Evolutionary conservation across 352 stramenopile species (phyloP).

Genomic region (Blastocystis sp.): DNA sequence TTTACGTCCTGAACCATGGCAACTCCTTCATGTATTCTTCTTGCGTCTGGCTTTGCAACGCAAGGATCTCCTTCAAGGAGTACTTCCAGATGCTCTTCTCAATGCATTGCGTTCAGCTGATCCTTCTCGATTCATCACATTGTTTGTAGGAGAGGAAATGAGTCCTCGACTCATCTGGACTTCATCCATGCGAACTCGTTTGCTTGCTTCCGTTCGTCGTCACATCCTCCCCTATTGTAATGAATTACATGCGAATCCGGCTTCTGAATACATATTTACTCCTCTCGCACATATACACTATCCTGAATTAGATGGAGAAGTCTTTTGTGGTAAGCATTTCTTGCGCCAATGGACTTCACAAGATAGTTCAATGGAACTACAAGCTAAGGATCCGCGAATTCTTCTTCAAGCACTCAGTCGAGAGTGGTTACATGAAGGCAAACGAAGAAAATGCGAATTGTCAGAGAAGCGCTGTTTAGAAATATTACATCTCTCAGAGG

Average conservation of each 20-base stretch:
- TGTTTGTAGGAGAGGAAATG: neutral
- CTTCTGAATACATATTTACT: neutral
- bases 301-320: neutral
- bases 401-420: neutral
- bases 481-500: neutral
- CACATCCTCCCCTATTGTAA: neutral
- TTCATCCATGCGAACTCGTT: neutral
- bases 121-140: neutral
- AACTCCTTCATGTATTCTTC: conserved; percentile 11
- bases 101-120: neutral
- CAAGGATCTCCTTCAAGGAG: neutral
- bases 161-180: conserved; percentile 29
- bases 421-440: conserved; percentile 54
- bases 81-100: conserved; percentile 9
- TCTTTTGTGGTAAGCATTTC: conserved; percentile 36
- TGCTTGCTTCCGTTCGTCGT: neutral
- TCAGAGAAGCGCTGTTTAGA: neutral
- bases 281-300: conserved; percentile 41
- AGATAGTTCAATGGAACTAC: neutral
- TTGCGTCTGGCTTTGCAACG: neutral
- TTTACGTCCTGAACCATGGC: neutral
- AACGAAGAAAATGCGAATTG: neutral
- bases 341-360: conserved; percentile 1
- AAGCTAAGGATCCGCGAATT: neutral
- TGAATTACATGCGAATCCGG: neutral